Base-by-base conservation (phyloP, 345 rosid genomes). In the Hirschfeldia incana region DNA sequence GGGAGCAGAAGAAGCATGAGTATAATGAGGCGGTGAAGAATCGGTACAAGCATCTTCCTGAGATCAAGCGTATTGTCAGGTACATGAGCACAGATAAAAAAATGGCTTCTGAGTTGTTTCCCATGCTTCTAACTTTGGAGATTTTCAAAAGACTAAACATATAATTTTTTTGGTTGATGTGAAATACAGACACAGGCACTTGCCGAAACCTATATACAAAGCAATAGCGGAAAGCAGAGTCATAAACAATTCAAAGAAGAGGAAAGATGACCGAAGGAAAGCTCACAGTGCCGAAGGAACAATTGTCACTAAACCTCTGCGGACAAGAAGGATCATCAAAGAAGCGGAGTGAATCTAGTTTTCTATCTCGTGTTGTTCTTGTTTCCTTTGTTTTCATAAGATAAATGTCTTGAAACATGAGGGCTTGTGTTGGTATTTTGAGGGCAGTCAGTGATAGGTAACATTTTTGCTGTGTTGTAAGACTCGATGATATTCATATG, bases 271-370 rank as follows among this genome's bases (percentile, higher is more conserved):
- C n/a, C 88, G 90, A 73, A 87, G 90, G 75, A 96, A 85, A 86
- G 97, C 95, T 60, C 97, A 92, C 77, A 93, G 97, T 81, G 92
- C 98, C 63, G 91, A 92, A 1, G 98, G 99, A 81, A 86, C 88
- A 67, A 49, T 85, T 17, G 80, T 83, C 7, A 76, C 86, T 2
- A 42, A 81, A 77, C 91, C 93, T 7, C 39, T 87, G 57, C 94
- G 97, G 5, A 84, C 84, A 81, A 86, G 88, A 68, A 93, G 90
- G 80, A 89, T 93, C 85, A 85, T 93, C 74, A 87, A 86, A 80
- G 97, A 91, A 84, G 81, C 88, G 58, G 95, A 93, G 76, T 96
- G 83, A 90, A 58, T 70, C 62, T 62, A 59, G 26, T 66, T 13
- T 44, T 26, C 1, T 44, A 44, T 53, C 16, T 39, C 27, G 5